phyloP scores from a whole-genome alignment of 2,329 filamentous ascomycete species.

The Phaeophleospora eucalypticola region DNA sequence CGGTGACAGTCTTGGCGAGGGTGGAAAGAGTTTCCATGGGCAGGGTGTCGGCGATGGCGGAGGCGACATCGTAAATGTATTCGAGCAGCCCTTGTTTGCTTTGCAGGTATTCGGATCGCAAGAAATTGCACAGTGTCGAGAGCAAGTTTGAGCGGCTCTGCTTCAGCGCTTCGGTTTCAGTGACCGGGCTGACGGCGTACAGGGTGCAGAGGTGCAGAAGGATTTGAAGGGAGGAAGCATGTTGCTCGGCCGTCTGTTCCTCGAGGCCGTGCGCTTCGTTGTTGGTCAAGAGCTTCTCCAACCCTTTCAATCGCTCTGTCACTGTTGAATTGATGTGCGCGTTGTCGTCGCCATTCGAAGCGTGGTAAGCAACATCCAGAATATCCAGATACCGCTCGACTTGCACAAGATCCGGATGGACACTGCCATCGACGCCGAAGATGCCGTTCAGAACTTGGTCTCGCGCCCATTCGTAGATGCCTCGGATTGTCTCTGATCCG shows the following conservation, averaged over 20 bases:
- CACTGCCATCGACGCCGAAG: constrained; percentile 1
- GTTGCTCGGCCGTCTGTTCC: background rate
- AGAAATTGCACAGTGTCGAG: constrained; percentile 35
- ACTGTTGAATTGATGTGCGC: constrained; percentile 16
- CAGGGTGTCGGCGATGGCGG: constrained; percentile 40
- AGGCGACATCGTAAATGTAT: constrained; percentile 43
- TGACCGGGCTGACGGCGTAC: constrained; percentile 30
- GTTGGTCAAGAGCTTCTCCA: constrained; percentile 15
- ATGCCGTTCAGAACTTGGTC: constrained; percentile 31
- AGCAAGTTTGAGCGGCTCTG: constrained; percentile 25
- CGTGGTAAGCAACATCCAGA: constrained; percentile 25
- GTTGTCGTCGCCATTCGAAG: constrained; percentile 15
- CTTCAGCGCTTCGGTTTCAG: constrained; percentile 29
- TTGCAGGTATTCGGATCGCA: constrained; percentile 38
- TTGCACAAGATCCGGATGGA: constrained; percentile 6
- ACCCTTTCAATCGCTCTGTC: constrained; percentile 25
- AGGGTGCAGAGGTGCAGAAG: constrained; percentile 40
- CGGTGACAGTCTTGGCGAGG: constrained; percentile 28
- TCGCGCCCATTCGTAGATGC: constrained; percentile 30
- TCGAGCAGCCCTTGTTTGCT: constrained; percentile 34
- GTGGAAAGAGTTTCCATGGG: constrained; percentile 36
- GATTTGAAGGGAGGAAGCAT: constrained; percentile 18
- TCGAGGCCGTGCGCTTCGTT: constrained; percentile 6
- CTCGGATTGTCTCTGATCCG: constrained; percentile 25
- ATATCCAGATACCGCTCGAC: constrained; percentile 24